phyloP scores from a whole-genome alignment of 2,329 filamentous ascomycete species.

The Fusarium sarcochroum region DNA sequence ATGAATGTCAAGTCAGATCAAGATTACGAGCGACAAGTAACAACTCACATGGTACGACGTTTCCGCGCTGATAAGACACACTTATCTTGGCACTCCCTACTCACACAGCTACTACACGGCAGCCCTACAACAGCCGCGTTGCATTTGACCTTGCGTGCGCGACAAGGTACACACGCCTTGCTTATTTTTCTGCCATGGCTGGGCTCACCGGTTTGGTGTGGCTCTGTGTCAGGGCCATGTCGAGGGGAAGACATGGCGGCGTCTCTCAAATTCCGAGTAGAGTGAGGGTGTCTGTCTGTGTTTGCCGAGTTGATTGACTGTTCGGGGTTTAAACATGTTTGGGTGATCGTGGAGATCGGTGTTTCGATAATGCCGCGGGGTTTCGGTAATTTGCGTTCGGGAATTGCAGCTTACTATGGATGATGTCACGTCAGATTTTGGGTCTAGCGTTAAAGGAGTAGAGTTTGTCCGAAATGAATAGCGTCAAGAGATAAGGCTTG shows the following conservation, averaged over 20 bases:
- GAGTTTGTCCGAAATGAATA: too few relatives aligned
- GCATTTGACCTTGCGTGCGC: slow-evolving; percentile 40
- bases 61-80: slow-evolving; percentile 36
- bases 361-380: slow-evolving; percentile 4
- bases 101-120: slow-evolving; percentile 35
- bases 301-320: neutral
- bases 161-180: slow-evolving; percentile 39
- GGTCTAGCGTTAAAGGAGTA: too few relatives aligned
- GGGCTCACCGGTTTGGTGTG: neutral
- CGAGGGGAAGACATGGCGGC: neutral
- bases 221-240: neutral
- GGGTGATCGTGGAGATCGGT: neutral
- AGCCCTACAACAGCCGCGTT: slow-evolving; percentile 28
- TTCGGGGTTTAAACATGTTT: neutral
- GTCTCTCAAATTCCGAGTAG: neutral
- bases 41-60: slow-evolving; percentile 25
- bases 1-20: accelerated
- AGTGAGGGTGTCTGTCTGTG: neutral
- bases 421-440: too few relatives aligned
- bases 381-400: neutral
- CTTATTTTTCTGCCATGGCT: slow-evolving; percentile 15
- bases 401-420: too few relatives aligned
- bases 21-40: accelerated
- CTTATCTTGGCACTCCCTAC: slow-evolving; percentile 1
- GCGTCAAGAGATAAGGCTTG: too few relatives aligned